These are phyloP conservation scores for Penicillium riverlandense DNA, from an alignment of 495 filamentous ascomycete species.

Conservation along the genomic window DNA sequence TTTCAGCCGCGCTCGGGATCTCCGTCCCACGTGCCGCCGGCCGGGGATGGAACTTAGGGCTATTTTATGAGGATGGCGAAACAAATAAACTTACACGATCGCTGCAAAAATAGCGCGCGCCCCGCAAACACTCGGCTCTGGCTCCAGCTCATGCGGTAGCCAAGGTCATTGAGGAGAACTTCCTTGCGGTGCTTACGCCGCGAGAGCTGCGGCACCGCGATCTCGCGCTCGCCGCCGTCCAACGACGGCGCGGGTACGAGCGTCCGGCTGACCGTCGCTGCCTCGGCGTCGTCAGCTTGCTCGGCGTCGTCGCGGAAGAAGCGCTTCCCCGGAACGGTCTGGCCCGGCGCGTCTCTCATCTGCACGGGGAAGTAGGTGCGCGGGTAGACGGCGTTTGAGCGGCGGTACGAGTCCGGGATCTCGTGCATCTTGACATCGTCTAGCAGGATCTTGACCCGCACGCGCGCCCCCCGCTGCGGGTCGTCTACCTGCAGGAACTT, in stretches of 20 bases:
- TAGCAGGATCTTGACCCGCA: constrained; percentile 81
- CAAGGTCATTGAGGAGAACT: constrained; percentile 80
- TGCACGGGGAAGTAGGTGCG: constrained; percentile 82
- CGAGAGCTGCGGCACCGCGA: constrained; percentile 67
- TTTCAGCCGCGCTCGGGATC: neutral
- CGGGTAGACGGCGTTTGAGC: constrained; percentile 79
- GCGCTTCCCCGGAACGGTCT: constrained; percentile 52
- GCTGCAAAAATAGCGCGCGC: constrained; percentile 81
- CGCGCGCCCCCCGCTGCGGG: constrained; percentile 63
- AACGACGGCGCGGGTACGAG: constrained; percentile 66
- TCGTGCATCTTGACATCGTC: constrained; percentile 86
- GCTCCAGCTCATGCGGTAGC: constrained; percentile 91
- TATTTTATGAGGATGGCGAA: neutral
- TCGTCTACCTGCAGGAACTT: constrained; percentile 97
- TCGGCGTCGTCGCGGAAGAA: constrained; percentile 57
- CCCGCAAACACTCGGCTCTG: constrained; percentile 84
- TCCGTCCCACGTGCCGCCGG: too few relatives aligned
- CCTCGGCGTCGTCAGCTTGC: constrained; percentile 49
- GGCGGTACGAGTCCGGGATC: constrained; percentile 89
- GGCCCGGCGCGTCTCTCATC: constrained; percentile 69
- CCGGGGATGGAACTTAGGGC: too few relatives aligned
- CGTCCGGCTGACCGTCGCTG: constrained; percentile 40
- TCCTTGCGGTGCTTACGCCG: constrained; percentile 65
- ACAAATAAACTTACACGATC: constrained; percentile 66
- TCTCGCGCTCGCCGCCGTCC: constrained; percentile 65